Base-by-base conservation (phyloP, 2,329 filamentous ascomycete species). In the Ophiostoma himal-ulmi region DNA sequence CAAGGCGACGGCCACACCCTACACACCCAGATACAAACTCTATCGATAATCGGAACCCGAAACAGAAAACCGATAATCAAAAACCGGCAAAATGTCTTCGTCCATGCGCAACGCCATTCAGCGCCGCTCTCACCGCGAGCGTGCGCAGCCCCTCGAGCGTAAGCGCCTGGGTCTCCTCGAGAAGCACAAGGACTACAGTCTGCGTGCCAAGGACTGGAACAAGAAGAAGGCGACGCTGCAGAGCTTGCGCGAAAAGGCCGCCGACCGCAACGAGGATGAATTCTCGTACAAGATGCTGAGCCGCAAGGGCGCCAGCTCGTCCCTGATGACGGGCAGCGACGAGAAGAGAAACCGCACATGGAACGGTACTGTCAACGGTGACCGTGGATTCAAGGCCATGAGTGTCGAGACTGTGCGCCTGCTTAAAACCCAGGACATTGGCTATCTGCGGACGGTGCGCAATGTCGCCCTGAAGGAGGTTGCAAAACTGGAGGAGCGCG, bases 81-180 rank as follows among this genome's bases (percentile, higher is more conserved):
- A 60, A 6, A 14, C 52, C n/a, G 52, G 26, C 71, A 78, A 71
- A 3, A 74, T 74, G 73, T 74, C 73, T 41, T 72, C 73, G 1
- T 73, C 73, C 1, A 75, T 75, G 74, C 72, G 74, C 65, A 75
- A 75, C 64, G 73, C 73, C 70, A 70, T 78, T 72, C 76, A 78
- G 72, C 76, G 77, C 69, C 77, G 77, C 77, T 90, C 93, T 75
- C 94, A 98, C 81, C 88, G 90, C 75, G 95, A 98, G 84, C 90
- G 95, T 76, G 91, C 92, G 48, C 95, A 98, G 80, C 91, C 94
- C 57, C 81, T 88, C 73, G 91, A 94, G 78, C 92, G 95, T 69
- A 83, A 89, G 74, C 92, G 92, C 83, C 93, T 93, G 81, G 95
- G 95, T 74, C 86, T 98, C 30, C 89, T 98, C 73, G 95, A 98